A percentile compares a stretch with the other conserved stretches of the same genome.
These are phyloP conservation scores for Lactarius quietus DNA, from an alignment of 768 basidiomycete genomes.

Conservation along the genomic window DNA sequence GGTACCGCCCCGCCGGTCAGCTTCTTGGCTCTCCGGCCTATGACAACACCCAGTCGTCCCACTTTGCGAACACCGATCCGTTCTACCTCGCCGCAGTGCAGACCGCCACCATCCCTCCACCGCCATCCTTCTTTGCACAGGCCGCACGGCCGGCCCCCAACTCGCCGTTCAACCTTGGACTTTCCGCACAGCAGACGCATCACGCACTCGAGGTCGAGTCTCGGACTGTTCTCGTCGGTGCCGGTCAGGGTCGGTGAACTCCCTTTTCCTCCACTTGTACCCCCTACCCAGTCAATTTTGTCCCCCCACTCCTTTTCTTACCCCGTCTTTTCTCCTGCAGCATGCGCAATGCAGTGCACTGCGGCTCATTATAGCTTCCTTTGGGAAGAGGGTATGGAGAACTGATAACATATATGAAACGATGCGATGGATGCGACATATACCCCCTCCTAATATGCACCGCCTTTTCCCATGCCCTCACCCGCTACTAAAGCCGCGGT, in stretches of 20 bases:
- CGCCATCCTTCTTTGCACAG: slow-evolving; percentile 25
- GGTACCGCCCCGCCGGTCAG: slow-evolving; percentile 25
- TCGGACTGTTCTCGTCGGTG: slow-evolving; percentile 24
- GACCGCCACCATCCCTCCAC: slow-evolving; percentile 16
- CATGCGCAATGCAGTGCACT: slow-evolving; percentile 4
- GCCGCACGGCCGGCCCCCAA: slow-evolving; percentile 17
- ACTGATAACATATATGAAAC: not conserved
- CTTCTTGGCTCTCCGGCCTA: slow-evolving; percentile 14
- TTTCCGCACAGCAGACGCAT: slow-evolving; percentile 20
- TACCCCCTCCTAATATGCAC: slow-evolving; percentile 17
- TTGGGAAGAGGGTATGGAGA: not conserved
- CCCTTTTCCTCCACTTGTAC: not conserved
- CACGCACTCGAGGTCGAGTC: slow-evolving; percentile 21
- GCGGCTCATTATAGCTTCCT: not conserved
- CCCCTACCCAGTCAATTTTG: not conserved
- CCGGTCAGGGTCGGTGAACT: slow-evolving; percentile 22
- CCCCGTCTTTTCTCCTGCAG: not conserved
- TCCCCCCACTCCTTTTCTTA: not conserved
- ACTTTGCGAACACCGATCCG: slow-evolving; percentile 48
- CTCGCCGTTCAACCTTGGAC: slow-evolving; percentile 22
- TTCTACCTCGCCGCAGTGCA: slow-evolving; percentile 47
- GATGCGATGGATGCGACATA: slow-evolving; percentile 12
- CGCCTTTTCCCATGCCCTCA: not conserved
- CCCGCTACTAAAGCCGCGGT: slow-evolving; percentile 4
- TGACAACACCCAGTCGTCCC: slow-evolving; percentile 24